Conservation (phyloP, 768 basidiomycete species). For the Guyanaporus albipodus region DNA sequence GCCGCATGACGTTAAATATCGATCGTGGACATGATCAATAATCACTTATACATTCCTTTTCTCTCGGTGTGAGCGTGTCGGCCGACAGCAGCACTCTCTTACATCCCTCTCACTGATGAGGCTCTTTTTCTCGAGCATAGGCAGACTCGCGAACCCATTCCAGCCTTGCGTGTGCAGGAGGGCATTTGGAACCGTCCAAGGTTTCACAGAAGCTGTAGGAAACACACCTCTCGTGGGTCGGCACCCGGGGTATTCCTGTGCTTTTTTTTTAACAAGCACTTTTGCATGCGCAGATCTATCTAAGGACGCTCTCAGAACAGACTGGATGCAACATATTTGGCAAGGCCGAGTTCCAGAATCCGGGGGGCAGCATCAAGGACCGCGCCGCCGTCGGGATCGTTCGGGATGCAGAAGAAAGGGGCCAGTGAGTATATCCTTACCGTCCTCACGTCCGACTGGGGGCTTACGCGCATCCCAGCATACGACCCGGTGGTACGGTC, state of each 20-base stretch:
- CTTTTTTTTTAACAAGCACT: no score
- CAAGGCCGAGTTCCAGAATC: constrained; percentile 99
- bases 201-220: constrained; percentile 86
- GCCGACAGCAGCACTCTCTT: neutral
- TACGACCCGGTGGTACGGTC: constrained; percentile 92
- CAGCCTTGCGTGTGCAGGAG: constrained; percentile 13
- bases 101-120: constrained; percentile 9
- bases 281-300: constrained; percentile 59
- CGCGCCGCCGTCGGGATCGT: constrained; percentile 91
- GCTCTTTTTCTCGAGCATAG: constrained; percentile 33
- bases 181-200: constrained; percentile 51
- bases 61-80: neutral
- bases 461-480: constrained; percentile 35
- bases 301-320: constrained; percentile 76
- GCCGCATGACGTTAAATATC: constrained; percentile 13
- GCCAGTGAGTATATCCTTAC: constrained; percentile 50
- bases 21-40: constrained; percentile 12
- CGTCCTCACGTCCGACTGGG: neutral
- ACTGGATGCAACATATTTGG: constrained; percentile 83
- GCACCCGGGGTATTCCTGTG: neutral
- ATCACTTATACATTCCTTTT: constrained; percentile 5
- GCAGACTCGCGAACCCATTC: constrained; percentile 21
- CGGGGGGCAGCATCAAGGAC: constrained; percentile 97
- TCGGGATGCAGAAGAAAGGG: constrained; percentile 79
- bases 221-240: constrained; percentile 80